These are phyloP conservation scores for Pleurotus cornucopiae DNA, from an alignment of 768 basidiomycete species.

Conservation along the genomic window DNA sequence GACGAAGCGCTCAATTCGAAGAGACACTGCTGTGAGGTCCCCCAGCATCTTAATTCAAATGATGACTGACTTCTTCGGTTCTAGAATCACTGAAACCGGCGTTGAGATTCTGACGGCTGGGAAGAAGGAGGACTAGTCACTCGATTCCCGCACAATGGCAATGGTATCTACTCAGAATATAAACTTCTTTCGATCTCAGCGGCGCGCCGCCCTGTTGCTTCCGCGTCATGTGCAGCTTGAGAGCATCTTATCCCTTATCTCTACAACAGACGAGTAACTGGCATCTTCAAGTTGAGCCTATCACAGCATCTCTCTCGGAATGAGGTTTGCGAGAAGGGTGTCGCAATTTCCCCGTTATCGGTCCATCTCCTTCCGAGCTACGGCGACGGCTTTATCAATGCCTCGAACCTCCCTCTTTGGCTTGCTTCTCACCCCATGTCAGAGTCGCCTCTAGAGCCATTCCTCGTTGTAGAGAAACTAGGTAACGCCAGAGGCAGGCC, in stretches of 20 bases:
- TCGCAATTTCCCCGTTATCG: slow-evolving; percentile 9
- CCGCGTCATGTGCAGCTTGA: slow-evolving; percentile 6
- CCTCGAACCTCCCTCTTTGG: not conserved
- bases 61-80: slow-evolving; percentile 3
- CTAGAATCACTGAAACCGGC: slow-evolving; percentile 86
- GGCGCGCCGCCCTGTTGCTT: slow-evolving; percentile 1
- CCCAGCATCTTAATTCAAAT: not conserved
- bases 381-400: slow-evolving; percentile 3
- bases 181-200: not conserved
- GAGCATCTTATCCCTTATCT: slow-evolving; percentile 8
- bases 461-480: slow-evolving; percentile 6
- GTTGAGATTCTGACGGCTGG: slow-evolving; percentile 82
- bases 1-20: slow-evolving; percentile 93
- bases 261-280: not conserved
- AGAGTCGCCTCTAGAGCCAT: slow-evolving; percentile 6
- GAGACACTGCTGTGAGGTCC: slow-evolving; percentile 86
- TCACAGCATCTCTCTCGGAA: not conserved
- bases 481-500: slow-evolving; percentile 6
- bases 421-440: slow-evolving; percentile 6
- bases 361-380: slow-evolving; percentile 8
- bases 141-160: not conserved
- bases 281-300: not conserved
- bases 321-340: not conserved
- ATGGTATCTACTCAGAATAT: not conserved
- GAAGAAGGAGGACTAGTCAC: slow-evolving; percentile 5